Percentiles rank a stretch among this genome's conserved stretches.
Evolutionary conservation across 2,329 filamentous ascomycete species (phyloP).

Genomic region (Elsinoe batatas): DNA sequence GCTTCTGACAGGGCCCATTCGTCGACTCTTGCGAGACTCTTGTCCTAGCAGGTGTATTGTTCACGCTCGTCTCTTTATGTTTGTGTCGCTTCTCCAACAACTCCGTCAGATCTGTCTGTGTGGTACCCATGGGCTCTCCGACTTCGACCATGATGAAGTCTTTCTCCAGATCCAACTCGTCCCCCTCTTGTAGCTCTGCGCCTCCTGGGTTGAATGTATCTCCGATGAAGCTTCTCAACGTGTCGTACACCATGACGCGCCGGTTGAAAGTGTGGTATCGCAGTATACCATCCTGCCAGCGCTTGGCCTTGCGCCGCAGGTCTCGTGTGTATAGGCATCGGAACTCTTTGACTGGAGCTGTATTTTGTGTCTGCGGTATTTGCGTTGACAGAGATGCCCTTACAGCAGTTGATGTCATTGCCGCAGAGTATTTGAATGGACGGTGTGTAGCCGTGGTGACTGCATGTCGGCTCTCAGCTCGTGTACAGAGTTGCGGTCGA

Average conservation of each 20-base stretch:
- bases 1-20: slow-evolving; percentile 35
- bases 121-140: slow-evolving; percentile 59
- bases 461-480: not conserved
- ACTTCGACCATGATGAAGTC: slow-evolving; percentile 72
- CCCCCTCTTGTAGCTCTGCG: slow-evolving; percentile 63
- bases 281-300: slow-evolving; percentile 86
- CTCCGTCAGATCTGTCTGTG: slow-evolving; percentile 67
- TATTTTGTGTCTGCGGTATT: slow-evolving; percentile 48
- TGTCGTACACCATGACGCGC: slow-evolving; percentile 82
- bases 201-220: slow-evolving; percentile 71
- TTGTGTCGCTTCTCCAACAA: slow-evolving; percentile 60
- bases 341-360: slow-evolving; percentile 70
- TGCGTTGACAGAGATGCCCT: slow-evolving; percentile 29
- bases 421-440: not conserved
- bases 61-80: slow-evolving; percentile 23
- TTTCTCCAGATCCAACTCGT: slow-evolving; percentile 70
- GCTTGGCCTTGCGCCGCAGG: slow-evolving; percentile 73
- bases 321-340: slow-evolving; percentile 82
- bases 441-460: not conserved
- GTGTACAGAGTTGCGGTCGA: too few species aligned
- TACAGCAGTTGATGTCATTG: slow-evolving; percentile 26
- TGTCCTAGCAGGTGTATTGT: slow-evolving; percentile 19
- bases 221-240: slow-evolving; percentile 67
- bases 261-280: slow-evolving; percentile 88
- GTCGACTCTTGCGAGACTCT: not conserved